Base-by-base conservation (phyloP, 306 rosid species). In the Vicia villosa region DNA sequence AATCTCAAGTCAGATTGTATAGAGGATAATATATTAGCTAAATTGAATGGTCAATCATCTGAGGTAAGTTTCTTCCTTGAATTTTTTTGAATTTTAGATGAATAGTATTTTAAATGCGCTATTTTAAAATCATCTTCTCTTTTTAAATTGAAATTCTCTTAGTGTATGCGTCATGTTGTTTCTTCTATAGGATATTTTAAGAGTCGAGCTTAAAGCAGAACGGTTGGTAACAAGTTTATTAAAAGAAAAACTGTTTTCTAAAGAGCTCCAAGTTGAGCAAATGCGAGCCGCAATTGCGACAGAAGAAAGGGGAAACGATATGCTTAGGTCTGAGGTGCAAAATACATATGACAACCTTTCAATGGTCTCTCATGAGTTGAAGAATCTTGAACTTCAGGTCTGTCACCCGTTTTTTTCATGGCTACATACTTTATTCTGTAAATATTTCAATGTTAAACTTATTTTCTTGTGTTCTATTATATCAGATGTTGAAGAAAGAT, bases 301-400 rank as follows among this genome's bases (percentile, higher is more conserved):
- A 37, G 89, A 96, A 40, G 96, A 89, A 36, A 95, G 99, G 80
- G 99, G 99, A 58, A 88, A 80, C 13, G 96, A 87, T 77, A 84
- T 91, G 21, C 86, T 95, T 63, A 83, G 81, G 74, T 84, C 85
- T 66, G 96, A 95, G 83, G 85, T 95, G 59, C 93, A 84, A 76
- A 91, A 84, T 83, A 81, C 87, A 10, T 78, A 83, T 63, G 97
- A 89, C 78, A 77, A 83, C 76, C 81, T 86, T 82, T 91, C 99
- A 26, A 80, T 82, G 38, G 77, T 80, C 38, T 70, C 77, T 47
- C 96, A 91, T 76, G 85, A 83, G 79, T 69, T 84, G 82, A 89
- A 85, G 83, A 91, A 95, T 65, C 90, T 83, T 64, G 96, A 91
- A 76, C 84, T 89, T 79, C 96, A 86, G 99, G 99, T 95, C 5